phyloP scores from a whole-genome alignment of 176 grass and related monocot genomes.

The Paspalum vaginatum region DNA sequence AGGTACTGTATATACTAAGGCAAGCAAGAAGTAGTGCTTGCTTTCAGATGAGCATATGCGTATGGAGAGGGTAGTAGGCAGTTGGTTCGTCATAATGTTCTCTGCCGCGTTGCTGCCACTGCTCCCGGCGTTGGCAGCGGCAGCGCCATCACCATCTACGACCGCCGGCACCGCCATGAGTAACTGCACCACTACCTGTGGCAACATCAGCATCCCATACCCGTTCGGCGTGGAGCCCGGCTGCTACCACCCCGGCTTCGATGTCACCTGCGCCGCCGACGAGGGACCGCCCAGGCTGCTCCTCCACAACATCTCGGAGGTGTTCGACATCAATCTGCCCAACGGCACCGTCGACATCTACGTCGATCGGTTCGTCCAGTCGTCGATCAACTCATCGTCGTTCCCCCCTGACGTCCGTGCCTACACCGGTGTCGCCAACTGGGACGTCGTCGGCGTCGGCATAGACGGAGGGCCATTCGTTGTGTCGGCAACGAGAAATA shows the following conservation, averaged over 20 bases:
- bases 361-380: too few relatives aligned
- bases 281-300: not conserved
- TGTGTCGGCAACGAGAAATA: constrained; percentile 10
- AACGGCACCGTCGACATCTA: constrained; percentile 32
- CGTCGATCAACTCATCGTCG: too few relatives aligned
- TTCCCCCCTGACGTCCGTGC: too few relatives aligned
- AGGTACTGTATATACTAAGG: too few relatives aligned
- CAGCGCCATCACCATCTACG: too few relatives aligned
- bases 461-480: not conserved
- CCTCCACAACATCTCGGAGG: not conserved
- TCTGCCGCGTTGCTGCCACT: too few relatives aligned
- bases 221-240: constrained; percentile 46
- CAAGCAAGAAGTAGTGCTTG: too few relatives aligned
- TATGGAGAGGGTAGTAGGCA: too few relatives aligned
- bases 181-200: constrained; percentile 26
- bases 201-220: constrained; percentile 37
- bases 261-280: not conserved
- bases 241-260: not conserved
- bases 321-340: constrained; percentile 20
- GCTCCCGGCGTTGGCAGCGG: not conserved
- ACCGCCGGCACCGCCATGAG: not conserved
- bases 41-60: too few relatives aligned
- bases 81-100: too few relatives aligned
- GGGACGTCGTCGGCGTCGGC: not conserved
- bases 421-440: too few relatives aligned